A percentile compares a stretch with the other conserved stretches of the same genome.
Conservation (phyloP, 148 eudicot genomes). For the Gaultheria prostrata region DNA sequence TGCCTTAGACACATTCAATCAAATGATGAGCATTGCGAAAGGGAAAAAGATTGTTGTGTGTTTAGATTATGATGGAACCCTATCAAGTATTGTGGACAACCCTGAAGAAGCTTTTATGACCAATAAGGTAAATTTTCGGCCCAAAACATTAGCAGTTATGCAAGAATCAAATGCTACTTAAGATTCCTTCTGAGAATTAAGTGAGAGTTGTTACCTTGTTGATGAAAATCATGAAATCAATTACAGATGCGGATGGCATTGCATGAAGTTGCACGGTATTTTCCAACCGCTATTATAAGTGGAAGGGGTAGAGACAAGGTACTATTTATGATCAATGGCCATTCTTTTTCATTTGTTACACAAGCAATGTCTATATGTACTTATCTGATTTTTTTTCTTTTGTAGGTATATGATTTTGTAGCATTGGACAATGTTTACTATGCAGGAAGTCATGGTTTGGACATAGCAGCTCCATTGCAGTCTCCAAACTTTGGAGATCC, state of each 20-base stretch:
- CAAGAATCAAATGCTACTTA: too few relatives aligned
- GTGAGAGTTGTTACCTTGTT: not conserved
- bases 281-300: constrained; percentile 63
- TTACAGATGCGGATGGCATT: constrained; percentile 52
- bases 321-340: not conserved
- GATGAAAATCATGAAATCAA: not conserved
- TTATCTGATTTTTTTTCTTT: not conserved
- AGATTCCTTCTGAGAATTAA: not conserved
- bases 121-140: constrained; percentile 25
- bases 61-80: constrained; percentile 57
- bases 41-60: constrained; percentile 43
- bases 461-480: constrained; percentile 53
- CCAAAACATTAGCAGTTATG: not conserved
- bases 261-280: constrained; percentile 42
- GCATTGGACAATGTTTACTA: constrained; percentile 47
- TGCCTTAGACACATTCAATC: constrained; percentile 35
- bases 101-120: constrained; percentile 54
- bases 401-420: constrained; percentile 53
- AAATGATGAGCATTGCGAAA: constrained; percentile 36
- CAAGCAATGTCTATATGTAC: not conserved
- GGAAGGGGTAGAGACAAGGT: constrained; percentile 67
- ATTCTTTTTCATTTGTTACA: not conserved
- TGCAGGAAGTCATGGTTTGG: constrained; percentile 72
- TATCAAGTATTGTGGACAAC: constrained; percentile 49
- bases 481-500: constrained; percentile 27